Evolutionary conservation across 108 stramenopile genomes (phyloP), one percentile per base, ranked within the genome.

Genomic region (Skeletonema menzelii): DNA sequence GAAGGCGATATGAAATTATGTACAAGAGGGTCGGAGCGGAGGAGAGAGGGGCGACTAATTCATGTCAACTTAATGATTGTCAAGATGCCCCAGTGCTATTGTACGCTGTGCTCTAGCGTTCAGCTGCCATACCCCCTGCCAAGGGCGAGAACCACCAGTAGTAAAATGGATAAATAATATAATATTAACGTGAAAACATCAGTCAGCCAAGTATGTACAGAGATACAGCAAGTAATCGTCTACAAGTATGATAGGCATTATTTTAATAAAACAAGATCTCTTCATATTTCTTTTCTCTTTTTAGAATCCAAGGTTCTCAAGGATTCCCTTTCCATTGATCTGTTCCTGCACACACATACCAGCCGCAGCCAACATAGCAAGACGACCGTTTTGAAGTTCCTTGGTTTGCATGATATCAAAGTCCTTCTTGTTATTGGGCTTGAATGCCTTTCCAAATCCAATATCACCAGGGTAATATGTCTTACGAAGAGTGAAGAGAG

Each of bases 391-490:
- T 60, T 87, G 87, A 69, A 94, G 81, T 74, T 93, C 91, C 27
- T 73, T 55, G n/a, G 80, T 81, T 59, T 81, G 80, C 56, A 73
- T 73, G 69, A 65, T 75, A 63, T 69, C 65, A 24, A 81, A 65
- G 63, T 82, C 92, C 40, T 80, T 82, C 17, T 83, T 66, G 57
- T 89, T 83, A 31, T 68, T 53, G 14, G 95, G 95, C 72, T 80
- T 87, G 59, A 95, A 75, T 47, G 85, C 88, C 8, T 92, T 91
- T 75, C 94, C 95, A 57, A 94, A 96, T 38, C 86, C 87, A 63
- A 96, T 69, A 68, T 96, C 87, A 56, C 91, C 91, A 3, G 91
- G 88, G 65, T 74, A 73, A 81, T 90, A 81, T 81, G 49, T 81
- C 80, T 28, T 49, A 69, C 15, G 80, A 69, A 42, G 74, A 49